Conservation (phyloP, 306 rosid species). For the Dalbergia cochinchinensis region DNA sequence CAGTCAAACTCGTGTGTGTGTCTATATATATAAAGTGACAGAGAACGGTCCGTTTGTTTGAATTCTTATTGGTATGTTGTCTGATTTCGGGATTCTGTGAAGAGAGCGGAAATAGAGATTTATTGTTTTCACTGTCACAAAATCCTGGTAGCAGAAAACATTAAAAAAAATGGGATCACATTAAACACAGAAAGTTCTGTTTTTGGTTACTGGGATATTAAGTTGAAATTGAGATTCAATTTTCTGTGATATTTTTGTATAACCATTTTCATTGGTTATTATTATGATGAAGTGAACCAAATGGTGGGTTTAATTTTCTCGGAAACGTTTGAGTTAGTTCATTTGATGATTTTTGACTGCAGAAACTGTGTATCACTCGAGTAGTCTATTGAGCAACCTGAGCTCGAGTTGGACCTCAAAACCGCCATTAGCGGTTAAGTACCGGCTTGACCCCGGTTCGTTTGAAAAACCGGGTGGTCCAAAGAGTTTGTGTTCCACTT, state of each 20-base stretch:
- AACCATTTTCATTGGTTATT: neutral
- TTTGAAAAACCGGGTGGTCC: slow-evolving; percentile 70
- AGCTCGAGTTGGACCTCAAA: slow-evolving; percentile 94
- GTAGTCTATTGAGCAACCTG: slow-evolving; percentile 74
- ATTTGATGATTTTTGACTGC: slow-evolving; percentile 42
- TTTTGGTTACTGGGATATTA: neutral
- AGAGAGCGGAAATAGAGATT: too few species aligned
- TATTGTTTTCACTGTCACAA: too few species aligned
- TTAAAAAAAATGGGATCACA: too few species aligned
- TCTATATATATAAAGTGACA: too few species aligned
- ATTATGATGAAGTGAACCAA: too few species aligned
- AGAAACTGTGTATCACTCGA: slow-evolving; percentile 96
- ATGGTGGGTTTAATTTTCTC: neutral
- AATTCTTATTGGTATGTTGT: too few species aligned
- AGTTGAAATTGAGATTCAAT: neutral
- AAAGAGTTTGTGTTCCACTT: slow-evolving; percentile 82
- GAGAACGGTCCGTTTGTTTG: too few species aligned
- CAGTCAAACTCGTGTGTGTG: too few species aligned
- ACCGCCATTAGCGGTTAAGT: slow-evolving; percentile 89
- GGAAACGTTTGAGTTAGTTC: neutral
- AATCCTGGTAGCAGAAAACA: too few species aligned
- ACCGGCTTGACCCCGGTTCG: slow-evolving; percentile 74
- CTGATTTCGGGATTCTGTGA: too few species aligned
- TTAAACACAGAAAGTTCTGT: too few species aligned
- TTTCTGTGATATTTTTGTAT: neutral